Evolutionary conservation across 2,329 filamentous ascomycete species (phyloP).

Genomic region (Xylariaceae sp.): DNA sequence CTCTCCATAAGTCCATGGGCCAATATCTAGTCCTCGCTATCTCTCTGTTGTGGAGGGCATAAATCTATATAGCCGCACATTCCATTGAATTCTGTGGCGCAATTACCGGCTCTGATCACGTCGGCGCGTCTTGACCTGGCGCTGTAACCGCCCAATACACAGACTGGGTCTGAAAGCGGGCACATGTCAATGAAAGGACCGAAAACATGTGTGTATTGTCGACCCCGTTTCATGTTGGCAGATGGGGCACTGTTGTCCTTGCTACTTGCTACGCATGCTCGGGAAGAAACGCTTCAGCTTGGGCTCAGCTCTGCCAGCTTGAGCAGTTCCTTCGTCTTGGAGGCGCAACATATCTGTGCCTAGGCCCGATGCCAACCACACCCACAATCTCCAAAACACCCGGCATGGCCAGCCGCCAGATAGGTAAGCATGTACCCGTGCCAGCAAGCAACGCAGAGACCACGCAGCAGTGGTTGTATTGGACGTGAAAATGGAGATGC

Average conservation of each 20-base stretch:
- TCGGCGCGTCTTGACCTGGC: constrained; percentile 50
- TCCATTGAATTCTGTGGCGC: constrained; percentile 60
- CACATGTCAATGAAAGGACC: constrained; percentile 56
- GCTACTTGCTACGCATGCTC: constrained; percentile 56
- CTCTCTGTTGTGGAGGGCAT: too few species aligned
- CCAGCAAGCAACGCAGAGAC: too few species aligned
- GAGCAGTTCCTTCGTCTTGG: constrained; percentile 51
- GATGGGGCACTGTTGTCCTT: constrained; percentile 54
- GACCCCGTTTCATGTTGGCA: constrained; percentile 44
- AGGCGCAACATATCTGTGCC: constrained; percentile 49
- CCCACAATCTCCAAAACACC: constrained; percentile 51
- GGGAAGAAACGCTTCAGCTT: constrained; percentile 52
- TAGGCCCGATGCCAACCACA: constrained; percentile 54
- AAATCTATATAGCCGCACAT: too few species aligned
- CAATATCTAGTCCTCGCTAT: too few species aligned
- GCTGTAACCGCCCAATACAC: constrained; percentile 52
- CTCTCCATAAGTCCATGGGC: too few species aligned
- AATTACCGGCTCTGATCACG: constrained; percentile 57
- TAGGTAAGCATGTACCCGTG: too few species aligned
- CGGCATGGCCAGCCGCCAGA: too few species aligned
- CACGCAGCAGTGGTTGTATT: constrained; percentile 37
- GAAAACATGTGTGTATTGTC: constrained; percentile 54
- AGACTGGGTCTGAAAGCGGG: constrained; percentile 36
- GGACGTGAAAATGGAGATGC: constrained; percentile 51
- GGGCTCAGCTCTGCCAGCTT: constrained; percentile 44